Evolutionary conservation across 768 basidiomycete species (phyloP).

Genomic region (Candolleomyces efflorescens): DNA sequence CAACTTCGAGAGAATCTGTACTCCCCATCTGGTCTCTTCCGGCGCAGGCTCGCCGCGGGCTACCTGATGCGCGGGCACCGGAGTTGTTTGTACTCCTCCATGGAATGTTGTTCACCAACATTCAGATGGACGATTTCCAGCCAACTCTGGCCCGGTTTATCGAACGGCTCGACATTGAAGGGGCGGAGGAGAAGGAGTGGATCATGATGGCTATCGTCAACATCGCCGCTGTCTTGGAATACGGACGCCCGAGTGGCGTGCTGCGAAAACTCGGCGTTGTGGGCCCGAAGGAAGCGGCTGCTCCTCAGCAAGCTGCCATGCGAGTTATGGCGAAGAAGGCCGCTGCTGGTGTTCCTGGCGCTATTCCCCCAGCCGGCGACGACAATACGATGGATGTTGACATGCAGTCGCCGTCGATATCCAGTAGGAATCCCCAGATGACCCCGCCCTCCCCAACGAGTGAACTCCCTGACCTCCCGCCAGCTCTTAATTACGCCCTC

Average conservation of each 20-base stretch:
- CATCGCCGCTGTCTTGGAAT: constrained; percentile 79
- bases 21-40: constrained; percentile 82
- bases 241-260: constrained; percentile 71
- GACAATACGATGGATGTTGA: constrained; percentile 41
- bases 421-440: constrained; percentile 19
- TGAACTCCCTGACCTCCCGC: constrained; percentile 44
- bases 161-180: constrained; percentile 81
- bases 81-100: constrained; percentile 92
- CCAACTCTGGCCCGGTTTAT: constrained; percentile 79
- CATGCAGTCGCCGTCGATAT: constrained; percentile 20
- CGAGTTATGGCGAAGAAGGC: constrained; percentile 51
- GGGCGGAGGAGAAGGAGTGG: constrained; percentile 84
- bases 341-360: constrained; percentile 24
- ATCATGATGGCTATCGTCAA: constrained; percentile 94
- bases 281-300: constrained; percentile 33
- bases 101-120: constrained; percentile 96
- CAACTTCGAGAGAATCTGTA: constrained; percentile 85
- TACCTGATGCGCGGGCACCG: constrained; percentile 66
- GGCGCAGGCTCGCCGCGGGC: constrained; percentile 67
- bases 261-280: constrained; percentile 60
- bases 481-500: constrained; percentile 68
- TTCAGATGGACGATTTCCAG: constrained; percentile 89
- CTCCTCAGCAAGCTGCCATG: constrained; percentile 31
- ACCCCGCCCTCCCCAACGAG: constrained; percentile 24
- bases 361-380: constrained; percentile 33